Evolutionary conservation across 805 yeast genomes (phyloP).

Genomic region (Lipomyces sp.): DNA sequence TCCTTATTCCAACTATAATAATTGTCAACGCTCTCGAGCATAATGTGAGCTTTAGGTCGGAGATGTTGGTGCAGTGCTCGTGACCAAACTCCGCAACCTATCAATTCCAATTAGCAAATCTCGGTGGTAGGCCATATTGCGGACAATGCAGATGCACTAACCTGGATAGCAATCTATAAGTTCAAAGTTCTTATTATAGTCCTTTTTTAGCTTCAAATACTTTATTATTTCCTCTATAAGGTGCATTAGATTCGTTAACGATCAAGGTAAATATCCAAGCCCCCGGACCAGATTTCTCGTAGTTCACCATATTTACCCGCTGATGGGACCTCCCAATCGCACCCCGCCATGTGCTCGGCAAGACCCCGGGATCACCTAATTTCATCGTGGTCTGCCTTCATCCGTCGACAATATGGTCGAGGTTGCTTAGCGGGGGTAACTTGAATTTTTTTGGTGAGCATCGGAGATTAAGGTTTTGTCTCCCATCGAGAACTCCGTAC

Average conservation of each 20-base stretch:
- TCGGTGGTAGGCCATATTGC: neutral
- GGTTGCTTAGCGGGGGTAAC: neutral
- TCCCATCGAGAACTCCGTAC: neutral
- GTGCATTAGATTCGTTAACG: neutral
- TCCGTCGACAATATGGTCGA: neutral
- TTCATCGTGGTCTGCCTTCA: neutral
- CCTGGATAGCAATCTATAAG: conserved; percentile 47
- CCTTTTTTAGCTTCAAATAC: conserved; percentile 51
- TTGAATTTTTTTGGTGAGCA: neutral
- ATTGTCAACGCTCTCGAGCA: conserved; percentile 59
- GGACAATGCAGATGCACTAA: neutral
- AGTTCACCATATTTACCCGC: conserved; percentile 41
- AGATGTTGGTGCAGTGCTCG: conserved; percentile 63
- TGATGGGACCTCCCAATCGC: conserved; percentile 4
- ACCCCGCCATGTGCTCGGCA: conserved; percentile 2
- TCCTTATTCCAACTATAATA: conserved; percentile 40
- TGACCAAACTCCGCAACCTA: conserved; percentile 63
- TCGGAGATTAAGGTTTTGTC: neutral
- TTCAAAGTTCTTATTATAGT: conserved; percentile 45
- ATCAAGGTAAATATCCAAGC: no score
- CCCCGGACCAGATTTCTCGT: conserved; percentile 34
- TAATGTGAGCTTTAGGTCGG: conserved; percentile 65
- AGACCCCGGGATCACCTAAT: neutral
- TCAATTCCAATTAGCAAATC: neutral
- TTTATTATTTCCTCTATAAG: conserved; percentile 50